These are phyloP conservation scores for Pythium dissotocum DNA, from an alignment of 352 stramenopile species.

Conservation along the genomic window DNA sequence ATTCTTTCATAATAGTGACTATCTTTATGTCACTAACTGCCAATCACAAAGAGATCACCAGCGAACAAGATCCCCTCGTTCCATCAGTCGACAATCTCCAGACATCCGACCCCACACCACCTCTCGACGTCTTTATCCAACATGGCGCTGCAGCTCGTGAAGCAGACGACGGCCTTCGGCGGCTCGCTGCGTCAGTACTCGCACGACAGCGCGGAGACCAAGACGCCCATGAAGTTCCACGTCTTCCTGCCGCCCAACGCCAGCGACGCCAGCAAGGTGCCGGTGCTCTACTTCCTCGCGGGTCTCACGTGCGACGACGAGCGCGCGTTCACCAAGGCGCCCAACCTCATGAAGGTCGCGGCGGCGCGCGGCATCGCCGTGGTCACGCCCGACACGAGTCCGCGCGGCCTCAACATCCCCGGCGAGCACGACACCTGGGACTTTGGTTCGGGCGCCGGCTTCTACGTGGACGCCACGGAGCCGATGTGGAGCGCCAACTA, in stretches of 20 bases:
- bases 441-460: slow-evolving; percentile 96
- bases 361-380: slow-evolving; percentile 92
- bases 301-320: slow-evolving; percentile 97
- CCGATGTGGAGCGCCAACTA: slow-evolving; percentile 93
- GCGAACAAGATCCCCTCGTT: background rate
- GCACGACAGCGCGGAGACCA: slow-evolving; percentile 77
- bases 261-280: slow-evolving; percentile 68
- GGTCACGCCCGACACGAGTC: slow-evolving; percentile 95
- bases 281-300: slow-evolving; percentile 94
- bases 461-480: slow-evolving; percentile 97
- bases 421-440: slow-evolving; percentile 96
- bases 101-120: background rate
- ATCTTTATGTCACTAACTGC: background rate
- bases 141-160: slow-evolving; percentile 66
- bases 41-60: background rate
- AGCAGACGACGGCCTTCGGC: slow-evolving; percentile 76
- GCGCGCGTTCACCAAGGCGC: slow-evolving; percentile 95
- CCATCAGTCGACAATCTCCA: background rate
- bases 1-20: background rate
- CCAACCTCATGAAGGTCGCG: slow-evolving; percentile 87
- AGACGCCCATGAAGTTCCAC: slow-evolving; percentile 91
- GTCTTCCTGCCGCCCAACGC: slow-evolving; percentile 84
- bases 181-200: slow-evolving; percentile 84
- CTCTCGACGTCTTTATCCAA: background rate
- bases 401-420: slow-evolving; percentile 88